Conservation (phyloP, 2,329 filamentous ascomycete species). For the Talaromyces marneffei region DNA sequence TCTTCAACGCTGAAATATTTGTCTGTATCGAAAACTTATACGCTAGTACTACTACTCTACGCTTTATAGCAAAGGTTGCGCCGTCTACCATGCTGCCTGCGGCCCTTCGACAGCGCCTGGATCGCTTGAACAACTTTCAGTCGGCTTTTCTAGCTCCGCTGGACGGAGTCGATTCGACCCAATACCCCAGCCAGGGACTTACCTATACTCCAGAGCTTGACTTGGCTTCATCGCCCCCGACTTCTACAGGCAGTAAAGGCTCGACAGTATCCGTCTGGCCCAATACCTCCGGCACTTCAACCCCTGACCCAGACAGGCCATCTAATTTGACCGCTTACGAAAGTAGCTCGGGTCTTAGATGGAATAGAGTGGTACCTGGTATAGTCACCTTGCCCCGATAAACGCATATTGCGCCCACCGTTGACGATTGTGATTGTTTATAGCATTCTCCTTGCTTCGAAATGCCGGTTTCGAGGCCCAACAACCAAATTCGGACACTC, state of each 20-base stretch:
- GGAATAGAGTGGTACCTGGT: constrained; percentile 34
- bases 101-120: constrained; percentile 25
- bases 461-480: constrained; percentile 33
- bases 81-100: constrained; percentile 19
- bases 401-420: no score
- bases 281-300: constrained; percentile 11
- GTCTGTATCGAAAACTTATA: neutral
- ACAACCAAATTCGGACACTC: constrained; percentile 26
- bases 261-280: constrained; percentile 17
- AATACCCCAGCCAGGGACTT: neutral
- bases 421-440: neutral
- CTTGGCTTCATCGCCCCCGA: constrained; percentile 12
- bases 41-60: neutral
- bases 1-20: neutral
- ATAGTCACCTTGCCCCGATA: constrained; percentile 9
- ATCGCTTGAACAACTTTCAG: constrained; percentile 21
- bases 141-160: constrained; percentile 8
- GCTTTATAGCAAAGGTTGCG: neutral
- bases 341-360: constrained; percentile 27
- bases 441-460: constrained; percentile 33
- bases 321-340: constrained; percentile 22
- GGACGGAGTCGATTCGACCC: neutral
- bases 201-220: neutral
- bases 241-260: constrained; percentile 21
- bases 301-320: constrained; percentile 7